Conservation (phyloP, 2,329 filamentous ascomycete species). For the Alternaria ventricosa region DNA sequence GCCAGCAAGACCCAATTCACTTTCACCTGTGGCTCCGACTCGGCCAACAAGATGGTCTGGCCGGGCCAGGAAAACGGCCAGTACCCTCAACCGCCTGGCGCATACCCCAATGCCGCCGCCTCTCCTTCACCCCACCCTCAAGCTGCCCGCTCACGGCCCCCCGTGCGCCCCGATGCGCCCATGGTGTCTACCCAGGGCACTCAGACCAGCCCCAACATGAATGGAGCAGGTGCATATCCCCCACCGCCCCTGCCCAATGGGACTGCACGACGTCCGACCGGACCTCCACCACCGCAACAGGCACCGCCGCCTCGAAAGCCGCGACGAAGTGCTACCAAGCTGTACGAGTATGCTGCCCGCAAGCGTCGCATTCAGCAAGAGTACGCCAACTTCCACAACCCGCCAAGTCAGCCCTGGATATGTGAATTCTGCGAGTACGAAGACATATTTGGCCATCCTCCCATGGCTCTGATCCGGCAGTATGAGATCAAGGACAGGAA, state of each 20-base stretch:
- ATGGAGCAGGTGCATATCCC: slow-evolving; percentile 37
- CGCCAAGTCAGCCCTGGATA: slow-evolving; percentile 87
- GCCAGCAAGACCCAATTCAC: slow-evolving; percentile 89
- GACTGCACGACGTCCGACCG: slow-evolving; percentile 46
- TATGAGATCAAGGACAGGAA: slow-evolving; percentile 95
- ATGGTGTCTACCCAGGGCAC: slow-evolving; percentile 61
- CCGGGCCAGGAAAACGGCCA: slow-evolving; percentile 63
- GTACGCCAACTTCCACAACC: slow-evolving; percentile 76
- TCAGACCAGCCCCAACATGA: slow-evolving; percentile 62
- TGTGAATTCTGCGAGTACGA: slow-evolving; percentile 99
- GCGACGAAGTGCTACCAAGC: slow-evolving; percentile 68
- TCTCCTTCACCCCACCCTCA: slow-evolving; percentile 27
- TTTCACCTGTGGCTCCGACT: slow-evolving; percentile 92
- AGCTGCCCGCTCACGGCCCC: slow-evolving; percentile 35
- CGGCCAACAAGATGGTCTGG: slow-evolving; percentile 79
- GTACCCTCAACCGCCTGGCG: slow-evolving; percentile 49
- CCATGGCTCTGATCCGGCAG: slow-evolving; percentile 81
- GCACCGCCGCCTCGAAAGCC: slow-evolving; percentile 65
- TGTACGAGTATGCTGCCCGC: slow-evolving; percentile 76
- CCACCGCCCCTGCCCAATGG: slow-evolving; percentile 31
- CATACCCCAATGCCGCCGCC: slow-evolving; percentile 35
- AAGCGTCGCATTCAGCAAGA: slow-evolving; percentile 79
- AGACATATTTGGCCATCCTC: slow-evolving; percentile 87
- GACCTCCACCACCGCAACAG: slow-evolving; percentile 48
- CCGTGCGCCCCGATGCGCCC: slow-evolving; percentile 42